Evolutionary conservation across 2,329 filamentous ascomycete genomes (phyloP).

Genomic region (Penicillium vulpinum): DNA sequence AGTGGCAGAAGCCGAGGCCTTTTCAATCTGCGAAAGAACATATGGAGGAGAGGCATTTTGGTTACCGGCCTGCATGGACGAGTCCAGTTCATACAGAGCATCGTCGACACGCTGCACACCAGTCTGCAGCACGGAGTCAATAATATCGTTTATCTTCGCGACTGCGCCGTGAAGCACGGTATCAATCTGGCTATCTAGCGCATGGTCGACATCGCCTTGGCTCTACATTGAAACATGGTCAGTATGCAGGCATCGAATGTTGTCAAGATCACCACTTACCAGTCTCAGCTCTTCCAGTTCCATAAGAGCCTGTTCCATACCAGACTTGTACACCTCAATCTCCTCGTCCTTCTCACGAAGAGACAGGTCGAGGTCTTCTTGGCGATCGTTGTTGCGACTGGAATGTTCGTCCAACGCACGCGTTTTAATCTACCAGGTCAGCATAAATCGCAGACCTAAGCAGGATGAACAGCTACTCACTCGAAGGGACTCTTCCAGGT

Average conservation of each 20-base stretch:
- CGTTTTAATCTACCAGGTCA: slow-evolving; percentile 70
- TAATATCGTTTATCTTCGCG: slow-evolving; percentile 93
- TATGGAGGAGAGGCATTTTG: slow-evolving; percentile 95
- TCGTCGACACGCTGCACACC: slow-evolving; percentile 94
- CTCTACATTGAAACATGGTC: slow-evolving; percentile 45
- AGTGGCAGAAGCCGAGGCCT: slow-evolving; percentile 89
- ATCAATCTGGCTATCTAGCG: slow-evolving; percentile 87
- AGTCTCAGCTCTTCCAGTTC: slow-evolving; percentile 82
- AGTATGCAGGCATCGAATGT: not conserved
- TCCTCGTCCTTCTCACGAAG: slow-evolving; percentile 96
- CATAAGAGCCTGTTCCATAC: slow-evolving; percentile 93
- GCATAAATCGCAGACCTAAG: not conserved
- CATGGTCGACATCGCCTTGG: slow-evolving; percentile 73
- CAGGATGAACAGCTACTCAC: slow-evolving; percentile 30
- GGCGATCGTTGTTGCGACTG: slow-evolving; percentile 73
- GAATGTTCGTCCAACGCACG: slow-evolving; percentile 82
- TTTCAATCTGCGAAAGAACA: slow-evolving; percentile 94
- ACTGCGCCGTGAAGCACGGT: slow-evolving; percentile 82
- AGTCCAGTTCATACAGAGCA: slow-evolving; percentile 94
- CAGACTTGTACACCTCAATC: slow-evolving; percentile 95
- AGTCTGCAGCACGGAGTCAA: slow-evolving; percentile 91
- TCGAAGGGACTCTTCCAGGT: slow-evolving; percentile 85
- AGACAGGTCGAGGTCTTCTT: slow-evolving; percentile 79
- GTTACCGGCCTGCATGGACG: slow-evolving; percentile 96
- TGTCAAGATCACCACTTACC: slow-evolving; percentile 39